Base-by-base conservation (phyloP, 1,139 yeast genomes). In the Suhomyces bribrorum region DNA sequence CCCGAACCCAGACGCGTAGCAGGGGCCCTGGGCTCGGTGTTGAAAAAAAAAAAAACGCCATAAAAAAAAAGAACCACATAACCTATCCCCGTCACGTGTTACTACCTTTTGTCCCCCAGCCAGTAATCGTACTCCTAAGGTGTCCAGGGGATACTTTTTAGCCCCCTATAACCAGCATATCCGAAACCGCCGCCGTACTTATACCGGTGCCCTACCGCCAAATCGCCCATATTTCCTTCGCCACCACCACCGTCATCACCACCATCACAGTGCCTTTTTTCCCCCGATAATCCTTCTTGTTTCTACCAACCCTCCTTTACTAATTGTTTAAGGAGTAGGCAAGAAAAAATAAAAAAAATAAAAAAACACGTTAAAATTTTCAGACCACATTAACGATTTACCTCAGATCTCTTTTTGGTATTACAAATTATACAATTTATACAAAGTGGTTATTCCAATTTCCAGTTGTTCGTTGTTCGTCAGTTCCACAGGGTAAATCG, bases 281-380 rank as follows among this genome's bases (percentile, higher is more conserved):
- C 5, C 8, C 23, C 23, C 23, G 23, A 8, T 8, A 20, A 20
- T 7, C 27, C 27, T 13, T 13, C 26, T 12, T 6, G 12, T n/a
- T 8, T 11, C 5, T 11, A 13, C n/a, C n/a, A 20, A n/a, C n/a
- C 9, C 12, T 14, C 13, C 15, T 16, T 33, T 33, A 28, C 25
- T 33, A 31, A 26, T 32, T n/a, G 5, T 39, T 32, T 28, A 31
- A 33, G 38, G 33, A 34, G 38, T 36, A 33, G 40, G 23, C 8
- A 8, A 20, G 23, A n/a, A 4, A 4, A 32, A 16, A 28, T n/a
- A n/a, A n/a, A n/a, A n/a, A n/a, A n/a, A n/a, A n/a, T n/a, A 33
- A 29, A 34, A 38, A 44, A 26, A 38, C 27, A 31, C 34, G 29
- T 25, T 36, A 34, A 36, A 40, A 32, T 31, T 38, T 38, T 29